Evolutionary conservation across 2,329 filamentous ascomycete genomes (phyloP).

Genomic region (Aspergillus texensis): DNA sequence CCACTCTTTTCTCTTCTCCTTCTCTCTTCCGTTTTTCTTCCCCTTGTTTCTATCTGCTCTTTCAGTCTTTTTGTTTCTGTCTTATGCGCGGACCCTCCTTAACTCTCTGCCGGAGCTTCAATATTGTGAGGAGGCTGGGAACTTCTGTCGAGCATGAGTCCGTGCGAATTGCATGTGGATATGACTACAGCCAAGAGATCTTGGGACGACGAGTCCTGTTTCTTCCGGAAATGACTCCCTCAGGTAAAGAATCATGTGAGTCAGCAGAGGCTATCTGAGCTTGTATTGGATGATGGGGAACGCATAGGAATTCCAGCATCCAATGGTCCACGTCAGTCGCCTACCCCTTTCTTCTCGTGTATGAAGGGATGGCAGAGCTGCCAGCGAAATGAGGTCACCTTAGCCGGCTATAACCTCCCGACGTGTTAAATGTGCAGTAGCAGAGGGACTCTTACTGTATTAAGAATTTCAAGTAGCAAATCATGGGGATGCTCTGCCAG

Average conservation of each 20-base stretch:
- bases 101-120: neutral
- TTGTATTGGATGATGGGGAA: neutral
- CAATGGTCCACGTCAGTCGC: neutral
- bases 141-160: neutral
- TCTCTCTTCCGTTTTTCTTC: too few relatives aligned
- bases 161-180: neutral
- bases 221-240: neutral
- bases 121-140: neutral
- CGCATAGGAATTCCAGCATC: neutral
- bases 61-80: too few relatives aligned
- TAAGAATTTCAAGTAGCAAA: neutral
- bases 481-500: neutral
- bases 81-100: neutral
- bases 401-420: neutral
- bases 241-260: neutral
- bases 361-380: neutral
- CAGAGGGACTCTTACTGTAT: neutral
- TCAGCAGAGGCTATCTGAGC: neutral
- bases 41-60: too few relatives aligned
- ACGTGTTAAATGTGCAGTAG: neutral
- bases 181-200: neutral
- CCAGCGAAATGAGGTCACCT: neutral
- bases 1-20: too few relatives aligned
- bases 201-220: too few relatives aligned
- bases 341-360: neutral